Conservation (phyloP, 768 basidiomycete genomes). For the Nevesoporus exiguus region DNA sequence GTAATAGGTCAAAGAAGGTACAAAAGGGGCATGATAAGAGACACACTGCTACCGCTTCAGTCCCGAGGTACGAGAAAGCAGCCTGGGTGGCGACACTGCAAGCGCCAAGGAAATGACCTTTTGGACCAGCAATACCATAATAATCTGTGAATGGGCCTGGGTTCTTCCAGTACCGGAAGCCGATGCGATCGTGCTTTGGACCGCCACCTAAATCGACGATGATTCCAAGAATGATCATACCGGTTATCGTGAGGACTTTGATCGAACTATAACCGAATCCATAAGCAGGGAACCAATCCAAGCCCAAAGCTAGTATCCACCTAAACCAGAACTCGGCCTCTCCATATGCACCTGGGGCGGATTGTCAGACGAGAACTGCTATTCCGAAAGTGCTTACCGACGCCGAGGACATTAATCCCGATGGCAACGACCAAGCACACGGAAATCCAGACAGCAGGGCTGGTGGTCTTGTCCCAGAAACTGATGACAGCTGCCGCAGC, state of each 20-base stretch:
- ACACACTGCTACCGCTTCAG: conserved; percentile 6
- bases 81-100: conserved; percentile 4
- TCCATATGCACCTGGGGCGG: conserved; percentile 36
- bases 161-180: conserved; percentile 42
- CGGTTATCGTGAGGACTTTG: background rate
- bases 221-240: conserved; percentile 3
- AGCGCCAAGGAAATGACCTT: conserved; percentile 3
- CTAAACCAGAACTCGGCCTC: conserved; percentile 36
- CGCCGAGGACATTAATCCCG: conserved; percentile 42
- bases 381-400: conserved; percentile 23
- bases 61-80: background rate
- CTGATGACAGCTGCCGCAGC: conserved; percentile 50
- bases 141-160: conserved; percentile 2
- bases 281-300: background rate
- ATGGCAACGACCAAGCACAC: conserved; percentile 51
- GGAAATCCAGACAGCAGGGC: conserved; percentile 49
- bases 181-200: conserved; percentile 1
- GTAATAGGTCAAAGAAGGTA: background rate
- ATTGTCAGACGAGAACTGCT: background rate
- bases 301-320: background rate
- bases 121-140: background rate
- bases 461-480: conserved; percentile 42
- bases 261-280: background rate
- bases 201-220: conserved; percentile 4
- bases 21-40: background rate